These are phyloP conservation scores for Nakazawaea pomicola DNA, from an alignment of 805 yeast species.

Conservation along the genomic window DNA sequence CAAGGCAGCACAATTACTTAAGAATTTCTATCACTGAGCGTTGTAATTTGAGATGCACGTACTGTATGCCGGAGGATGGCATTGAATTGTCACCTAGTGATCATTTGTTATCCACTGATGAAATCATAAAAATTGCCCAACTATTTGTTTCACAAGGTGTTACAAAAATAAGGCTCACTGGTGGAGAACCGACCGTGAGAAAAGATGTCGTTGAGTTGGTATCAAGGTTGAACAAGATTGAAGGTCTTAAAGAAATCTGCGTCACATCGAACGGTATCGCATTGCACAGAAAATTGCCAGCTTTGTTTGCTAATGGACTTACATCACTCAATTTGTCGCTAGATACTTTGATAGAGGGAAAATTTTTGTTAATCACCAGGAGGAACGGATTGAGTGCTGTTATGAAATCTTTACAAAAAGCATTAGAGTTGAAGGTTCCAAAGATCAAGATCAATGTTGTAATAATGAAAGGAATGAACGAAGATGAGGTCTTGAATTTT, in stretches of 20 bases:
- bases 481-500: constrained; percentile 46
- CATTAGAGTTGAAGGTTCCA: constrained; percentile 38
- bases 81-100: constrained; percentile 40
- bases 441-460: constrained; percentile 46
- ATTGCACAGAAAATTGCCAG: constrained; percentile 40
- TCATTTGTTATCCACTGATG: constrained; percentile 35
- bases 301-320: constrained; percentile 35
- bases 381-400: constrained; percentile 44
- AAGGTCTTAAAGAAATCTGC: constrained; percentile 43
- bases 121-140: constrained; percentile 36
- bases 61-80: constrained; percentile 58
- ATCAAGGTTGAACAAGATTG: constrained; percentile 28
- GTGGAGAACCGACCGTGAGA: constrained; percentile 54
- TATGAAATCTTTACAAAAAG: constrained; percentile 36
- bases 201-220: constrained; percentile 43
- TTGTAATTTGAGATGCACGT: constrained; percentile 41
- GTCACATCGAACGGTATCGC: constrained; percentile 51
- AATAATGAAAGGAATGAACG: constrained; percentile 43
- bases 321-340: constrained; percentile 43
- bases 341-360: constrained; percentile 48
- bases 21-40: constrained; percentile 48
- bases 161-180: constrained; percentile 46
- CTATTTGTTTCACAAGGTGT: constrained; percentile 46
- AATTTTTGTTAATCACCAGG: constrained; percentile 43
- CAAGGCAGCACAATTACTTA: constrained; percentile 42